phyloP scores from a whole-genome alignment of 345 rosid species.

The Salix arbutifolia region DNA sequence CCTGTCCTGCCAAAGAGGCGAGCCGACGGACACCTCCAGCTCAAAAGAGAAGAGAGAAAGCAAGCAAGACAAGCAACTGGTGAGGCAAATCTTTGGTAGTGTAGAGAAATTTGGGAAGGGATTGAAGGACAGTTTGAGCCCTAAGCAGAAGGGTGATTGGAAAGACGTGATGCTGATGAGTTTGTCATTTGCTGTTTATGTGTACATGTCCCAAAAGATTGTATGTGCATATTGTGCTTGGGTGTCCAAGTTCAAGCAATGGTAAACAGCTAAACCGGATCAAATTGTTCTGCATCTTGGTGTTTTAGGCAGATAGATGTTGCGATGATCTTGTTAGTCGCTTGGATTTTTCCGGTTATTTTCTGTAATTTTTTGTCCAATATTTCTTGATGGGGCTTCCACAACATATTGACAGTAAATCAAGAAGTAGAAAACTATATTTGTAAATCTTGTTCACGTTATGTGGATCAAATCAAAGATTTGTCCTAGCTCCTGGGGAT shows the following conservation, averaged over 20 bases:
- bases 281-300: not conserved
- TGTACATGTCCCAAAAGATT: constrained; percentile 70
- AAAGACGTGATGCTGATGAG: constrained; percentile 74
- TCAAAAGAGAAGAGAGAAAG: constrained; percentile 26
- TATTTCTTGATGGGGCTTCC: not conserved
- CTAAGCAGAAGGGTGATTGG: constrained; percentile 68
- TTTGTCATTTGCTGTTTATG: constrained; percentile 79
- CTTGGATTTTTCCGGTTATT: not conserved
- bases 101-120: constrained; percentile 34
- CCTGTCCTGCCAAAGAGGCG: constrained; percentile 26
- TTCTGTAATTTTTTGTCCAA: not conserved
- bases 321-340: not conserved
- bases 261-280: constrained; percentile 26
- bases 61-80: constrained; percentile 10
- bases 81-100: constrained; percentile 13
- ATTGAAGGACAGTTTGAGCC: constrained; percentile 43
- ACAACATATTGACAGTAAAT: not conserved
- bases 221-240: constrained; percentile 77
- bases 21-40: constrained; percentile 16
- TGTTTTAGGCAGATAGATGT: too few relatives aligned
- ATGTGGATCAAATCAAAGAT: not conserved
- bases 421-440: too few relatives aligned
- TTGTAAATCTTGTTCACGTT: not conserved
- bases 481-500: not conserved
- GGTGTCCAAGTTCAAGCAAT: constrained; percentile 53